Evolutionary conservation across 805 yeast genomes (phyloP).

Genomic region (Metschnikowia corniflorae): DNA sequence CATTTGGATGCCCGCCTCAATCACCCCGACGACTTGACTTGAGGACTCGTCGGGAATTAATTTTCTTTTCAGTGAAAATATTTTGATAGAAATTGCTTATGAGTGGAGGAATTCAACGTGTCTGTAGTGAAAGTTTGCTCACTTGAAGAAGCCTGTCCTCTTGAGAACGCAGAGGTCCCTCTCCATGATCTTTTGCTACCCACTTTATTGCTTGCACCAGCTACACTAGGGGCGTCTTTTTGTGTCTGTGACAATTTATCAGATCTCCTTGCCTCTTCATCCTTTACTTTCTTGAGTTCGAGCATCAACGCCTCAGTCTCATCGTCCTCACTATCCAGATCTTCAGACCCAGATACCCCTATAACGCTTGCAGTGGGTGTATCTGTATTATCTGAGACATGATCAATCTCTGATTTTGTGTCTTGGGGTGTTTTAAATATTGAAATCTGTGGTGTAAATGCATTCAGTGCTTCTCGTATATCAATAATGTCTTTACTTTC

Average conservation of each 20-base stretch:
- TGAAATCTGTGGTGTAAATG: no score
- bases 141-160: conserved; percentile 6
- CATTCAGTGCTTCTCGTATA: no score
- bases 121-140: conserved; percentile 27
- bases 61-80: conserved; percentile 22
- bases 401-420: no score
- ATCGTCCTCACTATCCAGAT: conserved; percentile 8
- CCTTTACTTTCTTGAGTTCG: conserved; percentile 19
- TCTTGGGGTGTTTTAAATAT: no score
- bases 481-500: no score
- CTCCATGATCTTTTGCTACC: conserved; percentile 30
- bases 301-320: conserved; percentile 19
- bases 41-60: background rate
- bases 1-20: conserved; percentile 66
- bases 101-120: conserved; percentile 32
- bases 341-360: conserved; percentile 1
- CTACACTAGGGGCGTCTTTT: conserved; percentile 1
- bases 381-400: no score
- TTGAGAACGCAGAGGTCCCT: conserved; percentile 22
- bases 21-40: conserved; percentile 29
- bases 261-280: conserved; percentile 14
- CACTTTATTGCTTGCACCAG: background rate
- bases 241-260: conserved; percentile 2
- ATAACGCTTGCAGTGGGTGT: no score
- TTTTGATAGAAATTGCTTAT: conserved; percentile 34